Conservation (phyloP, 2,329 filamentous ascomycete genomes). For the Knufia fluminis region DNA sequence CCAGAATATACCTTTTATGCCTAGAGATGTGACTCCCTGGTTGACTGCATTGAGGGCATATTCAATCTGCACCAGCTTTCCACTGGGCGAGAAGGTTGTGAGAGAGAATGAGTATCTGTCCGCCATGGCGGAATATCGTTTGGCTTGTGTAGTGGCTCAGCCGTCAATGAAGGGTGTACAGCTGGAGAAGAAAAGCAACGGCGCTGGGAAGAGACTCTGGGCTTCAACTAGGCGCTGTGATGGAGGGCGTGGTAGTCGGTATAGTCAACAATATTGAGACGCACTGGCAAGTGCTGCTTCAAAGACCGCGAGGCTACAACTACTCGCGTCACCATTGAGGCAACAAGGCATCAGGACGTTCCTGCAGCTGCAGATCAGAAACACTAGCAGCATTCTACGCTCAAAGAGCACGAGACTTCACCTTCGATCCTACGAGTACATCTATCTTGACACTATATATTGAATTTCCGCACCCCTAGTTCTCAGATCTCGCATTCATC, state of each 20-base stretch:
- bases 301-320: conserved; percentile 6
- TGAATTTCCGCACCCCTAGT: too few relatives aligned
- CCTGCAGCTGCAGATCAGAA: not conserved
- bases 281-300: not conserved
- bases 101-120: conserved; percentile 99
- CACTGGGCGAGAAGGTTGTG: conserved; percentile 98
- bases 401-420: not conserved
- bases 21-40: conserved; percentile 94
- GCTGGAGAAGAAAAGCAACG: not conserved
- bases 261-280: not conserved
- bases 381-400: not conserved
- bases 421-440: not conserved
- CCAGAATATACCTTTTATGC: conserved; percentile 72
- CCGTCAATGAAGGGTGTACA: not conserved
- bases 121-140: conserved; percentile 54
- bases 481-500: not conserved
- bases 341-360: not conserved
- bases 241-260: too few relatives aligned
- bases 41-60: conserved; percentile 99
- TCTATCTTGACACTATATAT: too few relatives aligned
- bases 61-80: conserved; percentile 99
- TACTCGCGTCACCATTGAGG: conserved; percentile 1
- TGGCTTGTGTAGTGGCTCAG: too few relatives aligned
- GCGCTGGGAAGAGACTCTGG: too few relatives aligned
- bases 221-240: too few relatives aligned